Base-by-base conservation (phyloP, 176 grass and related monocot species). In the Tuctoria greenei region DNA sequence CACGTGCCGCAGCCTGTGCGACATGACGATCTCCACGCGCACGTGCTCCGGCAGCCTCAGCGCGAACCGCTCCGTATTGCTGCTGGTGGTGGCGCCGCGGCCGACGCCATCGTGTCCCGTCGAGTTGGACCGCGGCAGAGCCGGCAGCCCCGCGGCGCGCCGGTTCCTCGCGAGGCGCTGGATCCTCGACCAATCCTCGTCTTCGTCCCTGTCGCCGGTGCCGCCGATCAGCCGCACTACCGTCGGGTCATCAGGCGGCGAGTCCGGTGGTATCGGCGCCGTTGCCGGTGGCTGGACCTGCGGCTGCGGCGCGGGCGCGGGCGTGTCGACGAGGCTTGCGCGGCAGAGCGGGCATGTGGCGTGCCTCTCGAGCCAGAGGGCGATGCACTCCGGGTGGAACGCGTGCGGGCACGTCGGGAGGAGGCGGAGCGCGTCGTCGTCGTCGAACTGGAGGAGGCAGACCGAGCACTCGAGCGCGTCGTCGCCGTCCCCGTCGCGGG, bases 351-450 rank as follows among this genome's bases (percentile, higher is more conserved):
- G 84, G 75, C 83, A 92, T 31, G 82, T 88, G 50, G 77, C 63
- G 46, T 72, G 86, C 64, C 58, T 72, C 77, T 61, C 56, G 57
- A 93, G 69, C 90, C 90, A 93, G 24, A 76, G 82, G 57, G 54
- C 73, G 55, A 93, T 88, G 90, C 90, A 93, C 37, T 81, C 67
- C 37, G 67, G 54, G 61, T 93, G 86, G 77, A 87, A 93, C n/a
- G 66, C 71, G 69, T 93, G 90, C 47, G 72, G 81, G 86, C 87
- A 93, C 35, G 81, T 58, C 63, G 84, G 87, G 38, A 93, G 77
- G 52, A 86, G 72, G 39, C 81, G 86, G 47, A 93, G 79, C 56
- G 50, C 59, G 74, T 89, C 83, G 57, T 69, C 66, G 38, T 86
- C 90, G 10, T 71, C 69, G 58, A 89, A 89, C 56, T 93, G 81